Evolutionary conservation across 2,329 filamentous ascomycete genomes (phyloP).

Genomic region (Paracamarosporium sp.): DNA sequence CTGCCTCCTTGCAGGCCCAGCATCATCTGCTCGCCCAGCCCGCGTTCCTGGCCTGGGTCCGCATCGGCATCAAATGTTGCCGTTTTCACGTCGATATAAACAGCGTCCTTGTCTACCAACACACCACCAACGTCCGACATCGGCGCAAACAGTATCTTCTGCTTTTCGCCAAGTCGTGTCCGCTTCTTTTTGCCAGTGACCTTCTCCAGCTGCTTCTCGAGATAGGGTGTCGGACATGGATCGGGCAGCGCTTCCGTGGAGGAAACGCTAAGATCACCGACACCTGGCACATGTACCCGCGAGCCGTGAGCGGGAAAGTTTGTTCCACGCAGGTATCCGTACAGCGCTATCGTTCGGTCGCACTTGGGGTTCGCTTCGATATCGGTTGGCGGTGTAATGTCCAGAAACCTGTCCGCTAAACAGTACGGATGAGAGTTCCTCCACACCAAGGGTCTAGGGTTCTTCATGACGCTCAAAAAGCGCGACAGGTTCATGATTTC

Average conservation of each 20-base stretch:
- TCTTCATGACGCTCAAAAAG: slow-evolving; percentile 99
- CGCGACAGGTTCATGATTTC: slow-evolving; percentile 95
- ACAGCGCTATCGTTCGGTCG: slow-evolving; percentile 88
- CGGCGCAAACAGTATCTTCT: slow-evolving; percentile 93
- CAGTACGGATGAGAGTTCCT: slow-evolving; percentile 95
- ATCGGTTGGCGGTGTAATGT: slow-evolving; percentile 90
- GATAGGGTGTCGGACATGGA: slow-evolving; percentile 90
- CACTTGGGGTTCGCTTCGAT: slow-evolving; percentile 89
- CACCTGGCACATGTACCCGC: slow-evolving; percentile 87
- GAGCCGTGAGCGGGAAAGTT: slow-evolving; percentile 89
- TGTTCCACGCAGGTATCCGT: slow-evolving; percentile 91
- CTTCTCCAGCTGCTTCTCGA: slow-evolving; percentile 87
- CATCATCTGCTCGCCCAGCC: slow-evolving; percentile 95
- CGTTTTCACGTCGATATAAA: slow-evolving; percentile 81
- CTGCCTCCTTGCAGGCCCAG: slow-evolving; percentile 86
- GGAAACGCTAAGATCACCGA: slow-evolving; percentile 86
- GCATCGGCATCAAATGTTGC: slow-evolving; percentile 73
- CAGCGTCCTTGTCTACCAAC: slow-evolving; percentile 94
- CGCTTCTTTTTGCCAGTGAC: slow-evolving; percentile 81
- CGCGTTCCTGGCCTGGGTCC: slow-evolving; percentile 71
- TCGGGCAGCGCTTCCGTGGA: slow-evolving; percentile 89
- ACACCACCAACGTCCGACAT: slow-evolving; percentile 98
- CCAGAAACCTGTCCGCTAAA: slow-evolving; percentile 90
- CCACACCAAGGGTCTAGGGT: slow-evolving; percentile 94
- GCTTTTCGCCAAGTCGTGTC: slow-evolving; percentile 88